Evolutionary conservation across 208 protist genomes (phyloP).

Genomic region (Zelonia costaricensis): DNA sequence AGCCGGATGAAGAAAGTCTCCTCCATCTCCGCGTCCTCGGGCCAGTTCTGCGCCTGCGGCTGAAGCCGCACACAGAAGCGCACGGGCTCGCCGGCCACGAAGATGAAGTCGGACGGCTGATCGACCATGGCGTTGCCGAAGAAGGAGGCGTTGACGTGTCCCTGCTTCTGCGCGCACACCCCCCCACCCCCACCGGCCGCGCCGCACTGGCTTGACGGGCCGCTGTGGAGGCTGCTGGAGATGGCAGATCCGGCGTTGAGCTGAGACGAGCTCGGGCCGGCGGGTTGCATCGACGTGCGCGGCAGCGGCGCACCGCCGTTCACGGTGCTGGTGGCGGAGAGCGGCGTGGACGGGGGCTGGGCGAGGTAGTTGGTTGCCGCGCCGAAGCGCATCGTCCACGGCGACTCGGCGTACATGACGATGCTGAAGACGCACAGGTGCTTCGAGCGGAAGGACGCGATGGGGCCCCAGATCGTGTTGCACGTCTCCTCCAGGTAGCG

Average conservation of each 20-base stretch:
- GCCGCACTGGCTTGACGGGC: background rate
- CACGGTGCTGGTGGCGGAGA: background rate
- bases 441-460: constrained; percentile 63
- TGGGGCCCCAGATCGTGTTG: constrained; percentile 56
- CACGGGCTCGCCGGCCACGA: constrained; percentile 76
- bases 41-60: constrained; percentile 82
- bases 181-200: background rate
- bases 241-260: background rate
- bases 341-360: background rate
- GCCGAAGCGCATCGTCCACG: constrained; percentile 45
- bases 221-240: constrained; percentile 3
- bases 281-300: background rate
- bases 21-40: constrained; percentile 57
- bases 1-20: constrained; percentile 82
- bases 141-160: background rate
- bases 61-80: constrained; percentile 70
- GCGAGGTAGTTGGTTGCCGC: constrained; percentile 37
- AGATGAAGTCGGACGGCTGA: constrained; percentile 50
- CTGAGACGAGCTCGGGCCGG: background rate
- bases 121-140: constrained; percentile 43
- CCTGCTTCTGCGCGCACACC: background rate
- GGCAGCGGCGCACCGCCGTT: background rate
- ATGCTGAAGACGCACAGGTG: constrained; percentile 76
- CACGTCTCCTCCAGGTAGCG: constrained; percentile 44
- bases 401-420: constrained; percentile 66